Evolutionary conservation across 495 filamentous ascomycete genomes (phyloP).

Genomic region (Penicillium crystallinum): DNA sequence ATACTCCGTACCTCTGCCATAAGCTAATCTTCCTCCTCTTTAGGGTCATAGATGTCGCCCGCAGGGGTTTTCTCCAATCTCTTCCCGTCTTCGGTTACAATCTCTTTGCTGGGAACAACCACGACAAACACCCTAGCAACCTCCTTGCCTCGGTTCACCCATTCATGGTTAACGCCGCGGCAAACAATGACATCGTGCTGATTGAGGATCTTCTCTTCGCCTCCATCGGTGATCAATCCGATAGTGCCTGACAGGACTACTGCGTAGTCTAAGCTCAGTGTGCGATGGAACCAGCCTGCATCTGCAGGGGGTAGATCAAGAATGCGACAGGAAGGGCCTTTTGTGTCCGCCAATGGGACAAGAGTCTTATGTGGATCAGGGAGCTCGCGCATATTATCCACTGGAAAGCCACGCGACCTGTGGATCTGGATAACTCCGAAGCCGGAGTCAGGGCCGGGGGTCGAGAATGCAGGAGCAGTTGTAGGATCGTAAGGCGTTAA

Average conservation of each 20-base stretch:
- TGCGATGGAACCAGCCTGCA: conserved; percentile 25
- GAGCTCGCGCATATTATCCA: conserved; percentile 18
- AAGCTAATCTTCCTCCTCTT: conserved; percentile 20
- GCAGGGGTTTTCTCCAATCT: conserved; percentile 21
- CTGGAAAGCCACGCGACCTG: conserved; percentile 22
- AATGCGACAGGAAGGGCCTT: conserved; percentile 24
- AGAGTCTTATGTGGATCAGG: conserved; percentile 18
- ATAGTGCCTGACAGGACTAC: conserved; percentile 20
- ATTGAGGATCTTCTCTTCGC: conserved; percentile 17
- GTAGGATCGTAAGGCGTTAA: conserved; percentile 23
- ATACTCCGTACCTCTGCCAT: too few relatives aligned
- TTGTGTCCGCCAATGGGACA: conserved; percentile 25
- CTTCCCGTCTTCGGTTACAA: conserved; percentile 15
- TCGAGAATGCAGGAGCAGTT: conserved; percentile 17
- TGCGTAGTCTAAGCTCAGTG: conserved; percentile 22
- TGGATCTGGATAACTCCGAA: conserved; percentile 25
- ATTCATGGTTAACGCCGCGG: conserved; percentile 25
- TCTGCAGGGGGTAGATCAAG: conserved; percentile 18
- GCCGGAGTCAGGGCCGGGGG: conserved; percentile 12
- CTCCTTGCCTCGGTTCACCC: conserved; percentile 22
- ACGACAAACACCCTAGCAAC: conserved; percentile 20
- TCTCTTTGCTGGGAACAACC: conserved; percentile 18
- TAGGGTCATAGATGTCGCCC: conserved; percentile 20
- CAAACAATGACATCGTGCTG: conserved; percentile 25
- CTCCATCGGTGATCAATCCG: conserved; percentile 20